Evolutionary conservation across 306 rosid genomes (phyloP), one percentile per base, ranked within the genome.

Genomic region (Alnus rubra): DNA sequence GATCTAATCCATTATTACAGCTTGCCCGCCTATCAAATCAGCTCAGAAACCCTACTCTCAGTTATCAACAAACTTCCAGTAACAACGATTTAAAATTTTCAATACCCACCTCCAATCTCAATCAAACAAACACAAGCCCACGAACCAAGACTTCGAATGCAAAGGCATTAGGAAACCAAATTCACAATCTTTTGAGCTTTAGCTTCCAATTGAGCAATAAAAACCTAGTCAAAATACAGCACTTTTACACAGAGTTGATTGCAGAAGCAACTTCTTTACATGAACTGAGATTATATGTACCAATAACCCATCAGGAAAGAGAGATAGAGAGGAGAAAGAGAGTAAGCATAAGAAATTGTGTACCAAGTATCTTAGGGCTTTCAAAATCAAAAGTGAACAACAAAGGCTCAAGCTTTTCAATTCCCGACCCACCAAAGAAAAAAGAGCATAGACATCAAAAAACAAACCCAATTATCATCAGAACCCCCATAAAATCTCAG

Each of bases 351-450:
- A 11, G 31, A 42, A n/a, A 68, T 12, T 39, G 14, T 16, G 50
- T 16, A 60, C 45, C 54, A 56, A 37, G 42, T 47, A 59, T 6
- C 14, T 45, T 51, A 77, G 81, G 74, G 39, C 74, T 81, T 82
- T 11, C 4, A 1, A 51, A 48, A 60, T 49, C 37, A 62, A 42
- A 10, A 69, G 71, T 13, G 3, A 42, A 33, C 14, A 39, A 64
- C 4, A 75, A 56, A 80, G 49, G 18, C 64, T 71, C 74, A 37
- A 16, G 69, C 71, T 19, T 76, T 72, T 15, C 15, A 42, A 68
- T 68, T 58, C 77, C 19, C 30, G 51, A 75, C 58, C 31, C 14
- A 54, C 69, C 39, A 33, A 42, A 14, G 16, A 33, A 6, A 73
- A 79, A 78, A 0, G 52, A 30, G 1, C 59, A 28, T 19, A 62